Conservation (phyloP, 2,329 filamentous ascomycete species). For the Fusarium pseudograminearum region DNA sequence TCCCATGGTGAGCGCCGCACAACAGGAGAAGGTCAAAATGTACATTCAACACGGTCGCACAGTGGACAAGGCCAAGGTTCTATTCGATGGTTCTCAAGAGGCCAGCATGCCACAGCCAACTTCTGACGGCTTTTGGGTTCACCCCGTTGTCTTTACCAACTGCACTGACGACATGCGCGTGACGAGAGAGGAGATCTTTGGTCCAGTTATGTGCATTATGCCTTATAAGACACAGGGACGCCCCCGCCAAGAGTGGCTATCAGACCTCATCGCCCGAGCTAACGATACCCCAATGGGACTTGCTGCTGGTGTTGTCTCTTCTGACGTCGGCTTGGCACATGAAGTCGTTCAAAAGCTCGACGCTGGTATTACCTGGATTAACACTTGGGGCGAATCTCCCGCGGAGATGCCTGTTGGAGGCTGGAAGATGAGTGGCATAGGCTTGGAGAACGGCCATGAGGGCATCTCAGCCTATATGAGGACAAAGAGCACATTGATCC, state of each 20-base stretch:
- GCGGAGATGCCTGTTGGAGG: conserved; percentile 94
- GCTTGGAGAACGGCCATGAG: conserved; percentile 85
- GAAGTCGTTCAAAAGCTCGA: conserved; percentile 76
- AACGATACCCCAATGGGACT: conserved; percentile 83
- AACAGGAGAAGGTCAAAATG: conserved; percentile 80
- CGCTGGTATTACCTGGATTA: conserved; percentile 91
- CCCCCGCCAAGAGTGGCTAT: conserved; percentile 58
- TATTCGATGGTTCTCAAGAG: conserved; percentile 76
- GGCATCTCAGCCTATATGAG: conserved; percentile 85
- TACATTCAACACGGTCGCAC: conserved; percentile 83
- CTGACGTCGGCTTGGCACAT: conserved; percentile 79
- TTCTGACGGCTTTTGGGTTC: conserved; percentile 81
- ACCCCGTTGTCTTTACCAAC: conserved; percentile 86
- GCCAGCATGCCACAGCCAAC: conserved; percentile 63
- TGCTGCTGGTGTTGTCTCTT: conserved; percentile 85
- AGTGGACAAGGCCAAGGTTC: conserved; percentile 77
- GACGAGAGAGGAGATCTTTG: conserved; percentile 86
- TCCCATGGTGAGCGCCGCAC: conserved; percentile 79
- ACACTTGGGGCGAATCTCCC: conserved; percentile 92
- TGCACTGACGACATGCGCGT: conserved; percentile 87
- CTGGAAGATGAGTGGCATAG: conserved; percentile 91
- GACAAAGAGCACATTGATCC: conserved; percentile 90
- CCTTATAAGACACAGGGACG: conserved; percentile 68
- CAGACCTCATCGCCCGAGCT: conserved; percentile 77
- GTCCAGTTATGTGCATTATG: conserved; percentile 86